These are phyloP conservation scores for Blastomyces parvus DNA, from an alignment of 2,329 filamentous ascomycete genomes.

Conservation along the genomic window DNA sequence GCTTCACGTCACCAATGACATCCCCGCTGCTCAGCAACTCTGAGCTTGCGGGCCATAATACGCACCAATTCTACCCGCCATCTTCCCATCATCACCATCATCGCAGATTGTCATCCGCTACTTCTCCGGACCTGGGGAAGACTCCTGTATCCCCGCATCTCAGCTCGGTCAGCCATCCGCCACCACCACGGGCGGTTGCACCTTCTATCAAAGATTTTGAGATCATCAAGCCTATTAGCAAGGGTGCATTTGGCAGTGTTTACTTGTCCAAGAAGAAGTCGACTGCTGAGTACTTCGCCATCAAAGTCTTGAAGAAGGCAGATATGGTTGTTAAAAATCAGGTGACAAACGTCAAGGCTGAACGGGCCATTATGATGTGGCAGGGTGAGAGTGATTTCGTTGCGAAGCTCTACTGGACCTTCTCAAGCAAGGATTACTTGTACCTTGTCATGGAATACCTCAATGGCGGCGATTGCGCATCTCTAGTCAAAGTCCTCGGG, in stretches of 20 bases:
- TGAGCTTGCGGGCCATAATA: conserved; percentile 45
- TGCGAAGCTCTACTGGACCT: conserved; percentile 98
- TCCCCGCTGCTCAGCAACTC: conserved; percentile 78
- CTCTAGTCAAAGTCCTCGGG: conserved; percentile 86
- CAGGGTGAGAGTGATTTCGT: conserved; percentile 98
- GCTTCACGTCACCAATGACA: conserved; percentile 69
- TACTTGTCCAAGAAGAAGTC: conserved; percentile 98
- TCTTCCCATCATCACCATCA: conserved; percentile 44
- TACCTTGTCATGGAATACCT: conserved; percentile 99
- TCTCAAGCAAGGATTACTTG: conserved; percentile 97
- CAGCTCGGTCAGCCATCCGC: conserved; percentile 65
- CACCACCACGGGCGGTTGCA: conserved; percentile 77
- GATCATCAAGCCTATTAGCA: conserved; percentile 98
- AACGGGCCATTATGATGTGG: conserved; percentile 99
- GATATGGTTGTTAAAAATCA: conserved; percentile 99
- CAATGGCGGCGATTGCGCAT: conserved; percentile 94
- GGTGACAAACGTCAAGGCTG: conserved; percentile 96
- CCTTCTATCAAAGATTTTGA: conserved; percentile 99
- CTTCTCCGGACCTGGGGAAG: conserved; percentile 59
- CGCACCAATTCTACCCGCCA: conserved; percentile 47
- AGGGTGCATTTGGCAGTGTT: conserved; percentile 94
- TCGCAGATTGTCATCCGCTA: conserved; percentile 81
- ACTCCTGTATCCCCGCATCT: conserved; percentile 76
- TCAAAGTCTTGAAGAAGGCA: conserved; percentile 98
- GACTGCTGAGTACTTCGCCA: conserved; percentile 95